Conservation (phyloP, 2,329 filamentous ascomycete genomes). For the Colletotrichum gigasporum region DNA sequence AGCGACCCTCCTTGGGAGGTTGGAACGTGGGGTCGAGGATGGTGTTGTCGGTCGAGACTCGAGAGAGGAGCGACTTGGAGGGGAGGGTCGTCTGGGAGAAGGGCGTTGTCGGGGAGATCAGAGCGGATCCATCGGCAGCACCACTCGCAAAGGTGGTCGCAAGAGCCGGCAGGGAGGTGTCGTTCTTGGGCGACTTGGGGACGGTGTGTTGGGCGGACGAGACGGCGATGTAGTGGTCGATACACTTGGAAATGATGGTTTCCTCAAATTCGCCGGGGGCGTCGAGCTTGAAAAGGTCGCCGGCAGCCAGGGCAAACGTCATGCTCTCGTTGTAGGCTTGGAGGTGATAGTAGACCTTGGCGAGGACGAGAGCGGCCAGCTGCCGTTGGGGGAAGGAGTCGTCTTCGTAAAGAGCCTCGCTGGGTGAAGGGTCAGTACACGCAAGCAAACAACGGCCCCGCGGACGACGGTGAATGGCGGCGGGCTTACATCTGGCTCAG, state of each 20-base stretch:
- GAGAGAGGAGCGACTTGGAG: constrained; percentile 93
- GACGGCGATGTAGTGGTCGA: constrained; percentile 95
- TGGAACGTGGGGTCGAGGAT: constrained; percentile 69
- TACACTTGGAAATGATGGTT: constrained; percentile 97
- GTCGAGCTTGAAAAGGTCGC: constrained; percentile 94
- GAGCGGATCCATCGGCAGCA: constrained; percentile 71
- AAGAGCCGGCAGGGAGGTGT: constrained; percentile 70
- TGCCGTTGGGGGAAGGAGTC: constrained; percentile 93
- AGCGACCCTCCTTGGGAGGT: constrained; percentile 62
- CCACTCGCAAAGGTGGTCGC: constrained; percentile 81
- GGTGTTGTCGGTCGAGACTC: constrained; percentile 74
- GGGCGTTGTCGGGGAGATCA: constrained; percentile 90
- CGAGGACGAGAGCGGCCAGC: constrained; percentile 91
- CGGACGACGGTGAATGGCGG: background rate
- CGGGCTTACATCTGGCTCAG: constrained; percentile 85
- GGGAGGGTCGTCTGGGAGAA: constrained; percentile 95
- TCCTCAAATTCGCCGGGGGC: constrained; percentile 95
- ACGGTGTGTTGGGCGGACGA: constrained; percentile 61
- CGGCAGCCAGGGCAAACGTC: constrained; percentile 94
- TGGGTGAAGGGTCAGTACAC: constrained; percentile 47
- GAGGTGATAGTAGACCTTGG: constrained; percentile 98
- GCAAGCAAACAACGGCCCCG: constrained; percentile 10
- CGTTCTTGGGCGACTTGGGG: constrained; percentile 51
- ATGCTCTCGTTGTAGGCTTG: constrained; percentile 99
- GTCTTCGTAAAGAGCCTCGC: constrained; percentile 97